Evolutionary conservation across 1,284 basidiomycete species (phyloP), one percentile per base, ranked within the genome.

Genomic region (Bothia castanella): DNA sequence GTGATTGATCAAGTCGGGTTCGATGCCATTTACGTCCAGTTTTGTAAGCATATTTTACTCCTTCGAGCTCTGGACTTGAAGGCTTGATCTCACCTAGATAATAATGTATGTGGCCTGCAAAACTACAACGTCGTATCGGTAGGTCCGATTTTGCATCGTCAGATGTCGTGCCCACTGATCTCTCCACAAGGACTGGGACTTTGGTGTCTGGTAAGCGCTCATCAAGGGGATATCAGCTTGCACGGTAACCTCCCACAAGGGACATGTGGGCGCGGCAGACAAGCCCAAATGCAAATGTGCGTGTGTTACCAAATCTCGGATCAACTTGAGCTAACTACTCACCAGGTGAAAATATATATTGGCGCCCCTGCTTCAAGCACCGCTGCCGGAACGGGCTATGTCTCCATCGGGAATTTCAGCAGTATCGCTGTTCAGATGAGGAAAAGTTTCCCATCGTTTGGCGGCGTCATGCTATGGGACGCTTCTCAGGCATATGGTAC

Each of bases 391-490:
- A 70, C 71, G 6, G 83, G 82, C 14, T 84, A 78, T 59, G 72
- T 80, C 31, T 10, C 69, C 35, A 69, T 77, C 39, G 61, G 54
- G 21, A 78, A 74, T 10, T 68, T 87, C 42, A 74, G 69, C 40
- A 73, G 51, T 50, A 80, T 81, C 42, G 74, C 81, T 17, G 68
- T 70, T 19, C 63, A 74, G 54, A 85, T 81, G 75, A 76, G 80
- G 35, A 69, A 77, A 19, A 80, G 74, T 47, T 87, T 85, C 70
- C 80, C 83, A 14, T 83, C 80, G 2, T 87, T 86, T 54, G 83
- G 85, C 16, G 84, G 84, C 25, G 78, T 86, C 16, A 87, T 85
- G 82, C 61, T 87, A 40, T 87, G 83, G 83, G 85, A 85, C 62
- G 78, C 76, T 35, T 85, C 82, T 38, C 82, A 86, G 64, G 83